Base-by-base conservation (phyloP, 306 rosid genomes). In the Macrotyloma uniflorum region DNA sequence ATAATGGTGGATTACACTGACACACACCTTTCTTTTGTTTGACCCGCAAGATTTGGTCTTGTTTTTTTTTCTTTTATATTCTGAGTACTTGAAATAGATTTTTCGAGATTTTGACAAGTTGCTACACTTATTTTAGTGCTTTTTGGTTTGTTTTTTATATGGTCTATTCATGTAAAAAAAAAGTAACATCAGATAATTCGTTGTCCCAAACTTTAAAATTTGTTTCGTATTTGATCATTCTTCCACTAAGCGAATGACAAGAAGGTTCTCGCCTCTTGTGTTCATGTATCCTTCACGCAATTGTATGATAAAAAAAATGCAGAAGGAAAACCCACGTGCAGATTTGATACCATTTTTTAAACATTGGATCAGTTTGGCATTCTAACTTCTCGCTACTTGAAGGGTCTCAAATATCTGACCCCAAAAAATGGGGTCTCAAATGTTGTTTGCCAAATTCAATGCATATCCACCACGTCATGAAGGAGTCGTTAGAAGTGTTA, bases 21-120 rank as follows among this genome's bases (percentile, higher is more conserved):
- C 45, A 8, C 32, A 22, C 45, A 5, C 47, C 20, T 30, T 23
- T 7, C 22, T n/a, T 26, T 43, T 28, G 8, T 61, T 45, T 62
- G 79, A 62, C 72, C 46, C 50, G 11, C 1, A 15, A 75, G 71
- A 30, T 46, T 47, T 32, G 72, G 47, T 62, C 36, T 20, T 13
- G 47, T 4, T 1, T 14, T 54, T 18, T 13, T 24, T 18, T n/a
- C n/a, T 20, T 24, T 5, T 6, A 30, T 26, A 5, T 33, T 3
- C 11, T 0, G 4, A 28, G 12, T 12, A 28, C 40, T 61, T 61
- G 8, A 5, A 19, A n/a, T 30, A 36, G 10, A 18, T 0, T 64
- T 64, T 64, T 19, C 9, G 6, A 8, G 14, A 19, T 9, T 18
- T 64, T 19, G 30, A 35, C 49, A 1, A 2, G 30, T 36, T 36